Conservation (phyloP, 1,284 basidiomycete species). For the Calocybe gambosa region DNA sequence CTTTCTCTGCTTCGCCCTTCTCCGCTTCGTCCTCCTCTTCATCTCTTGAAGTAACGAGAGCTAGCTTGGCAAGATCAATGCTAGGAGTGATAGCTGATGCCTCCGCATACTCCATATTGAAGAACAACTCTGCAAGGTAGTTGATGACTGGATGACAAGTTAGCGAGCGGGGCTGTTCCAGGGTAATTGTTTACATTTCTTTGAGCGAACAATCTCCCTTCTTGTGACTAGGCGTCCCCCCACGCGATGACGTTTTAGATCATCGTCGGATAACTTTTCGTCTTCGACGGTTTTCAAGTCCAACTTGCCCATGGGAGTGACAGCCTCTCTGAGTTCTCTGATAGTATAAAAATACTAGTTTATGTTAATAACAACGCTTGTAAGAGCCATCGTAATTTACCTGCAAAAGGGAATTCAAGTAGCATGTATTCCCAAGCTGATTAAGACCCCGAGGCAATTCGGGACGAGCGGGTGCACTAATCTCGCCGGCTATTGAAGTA, state of each 20-base stretch:
- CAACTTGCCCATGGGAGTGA: slow-evolving; percentile 55
- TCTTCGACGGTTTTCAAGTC: slow-evolving; percentile 54
- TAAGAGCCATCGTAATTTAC: slow-evolving; percentile 25
- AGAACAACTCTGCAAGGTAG: slow-evolving; percentile 76
- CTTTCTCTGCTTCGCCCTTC: slow-evolving; percentile 64
- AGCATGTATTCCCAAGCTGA: slow-evolving; percentile 92
- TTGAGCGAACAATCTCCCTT: slow-evolving; percentile 76
- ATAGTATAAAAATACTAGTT: slow-evolving; percentile 92
- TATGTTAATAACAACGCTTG: neutral
- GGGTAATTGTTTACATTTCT: slow-evolving; percentile 58
- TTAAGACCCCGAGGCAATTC: slow-evolving; percentile 84
- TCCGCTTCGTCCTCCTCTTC: slow-evolving; percentile 82
- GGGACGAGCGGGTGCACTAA: slow-evolving; percentile 39
- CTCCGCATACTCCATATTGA: slow-evolving; percentile 66
- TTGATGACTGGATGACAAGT: slow-evolving; percentile 54
- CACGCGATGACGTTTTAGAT: slow-evolving; percentile 75
- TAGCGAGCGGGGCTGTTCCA: slow-evolving; percentile 2
- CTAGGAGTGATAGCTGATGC: slow-evolving; percentile 73
- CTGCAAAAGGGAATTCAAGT: slow-evolving; percentile 83
- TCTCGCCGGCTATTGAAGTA: slow-evolving; percentile 51
- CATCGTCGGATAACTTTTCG: slow-evolving; percentile 71
- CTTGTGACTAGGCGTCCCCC: slow-evolving; percentile 80
- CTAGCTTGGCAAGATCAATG: slow-evolving; percentile 87
- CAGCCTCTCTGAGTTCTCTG: slow-evolving; percentile 74
- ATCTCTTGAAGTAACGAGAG: slow-evolving; percentile 83